Base-by-base conservation (phyloP, 495 filamentous ascomycete genomes). In the Parmelia sp. region DNA sequence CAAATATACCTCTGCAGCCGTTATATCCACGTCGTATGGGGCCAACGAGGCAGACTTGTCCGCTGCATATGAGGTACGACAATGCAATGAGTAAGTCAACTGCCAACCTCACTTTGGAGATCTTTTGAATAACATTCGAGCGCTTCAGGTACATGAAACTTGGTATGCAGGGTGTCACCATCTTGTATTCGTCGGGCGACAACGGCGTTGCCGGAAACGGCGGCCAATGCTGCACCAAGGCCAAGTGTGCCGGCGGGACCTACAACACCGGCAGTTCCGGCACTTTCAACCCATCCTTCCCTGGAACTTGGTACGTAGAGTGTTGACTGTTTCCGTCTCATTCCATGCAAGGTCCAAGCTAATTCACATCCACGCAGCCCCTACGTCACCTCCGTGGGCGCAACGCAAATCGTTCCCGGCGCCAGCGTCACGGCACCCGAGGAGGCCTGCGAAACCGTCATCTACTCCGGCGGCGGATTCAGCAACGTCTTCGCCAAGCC, bases 391-490 rank as follows among this genome's bases (percentile, higher is more conserved):
- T 69, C 77, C 37, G 79, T 81, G 4, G 82, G 82, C 19, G 79
- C 74, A 9, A 83, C 82, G 19, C 70, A 77, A 29, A 71, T 85
- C 9, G 73, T 76, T 0, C 37, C 67, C 10, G 72, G 71, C 9
- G 78, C 76, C 44, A 67, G 62, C n/a, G 69, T 77, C 44, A 72
- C 69, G 25, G 70, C 70, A 29, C 71, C 75, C 55, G 73, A 81
- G 66, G 73, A 81, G 64, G 73, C 75, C 63, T 68, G 80, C 70
- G 68, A 77, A 58, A 66, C 71, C 36, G 68, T 81, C 61, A 79
- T 83, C 73, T 73, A 74, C 25, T 84, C 81, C 11, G 86, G 86
- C 31, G 86, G 87, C 39, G 87, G 86, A 12, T 90, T 90, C 74
- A 85, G 81, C 66, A 89, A 90, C 69, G 76, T 88, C 70, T 91